These are phyloP conservation scores for Fusarium penzigii DNA, from an alignment of 2,329 filamentous ascomycete species.

Conservation along the genomic window DNA sequence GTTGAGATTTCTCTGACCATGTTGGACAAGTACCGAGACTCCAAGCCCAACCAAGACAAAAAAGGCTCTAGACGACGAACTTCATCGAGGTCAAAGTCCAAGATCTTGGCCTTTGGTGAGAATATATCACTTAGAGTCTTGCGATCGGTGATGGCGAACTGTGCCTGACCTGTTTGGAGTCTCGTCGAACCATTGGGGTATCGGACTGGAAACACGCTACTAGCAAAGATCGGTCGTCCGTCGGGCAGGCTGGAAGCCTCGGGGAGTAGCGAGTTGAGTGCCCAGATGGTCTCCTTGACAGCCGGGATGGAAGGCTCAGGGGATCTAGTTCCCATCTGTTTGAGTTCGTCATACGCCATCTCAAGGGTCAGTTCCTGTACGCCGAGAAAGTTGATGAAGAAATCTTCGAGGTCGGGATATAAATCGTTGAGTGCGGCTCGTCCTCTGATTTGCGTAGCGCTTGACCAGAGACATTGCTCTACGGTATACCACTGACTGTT, in stretches of 20 bases:
- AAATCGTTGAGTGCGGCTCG: slow-evolving; percentile 28
- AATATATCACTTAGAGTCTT: slow-evolving; percentile 32
- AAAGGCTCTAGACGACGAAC: slow-evolving; percentile 31
- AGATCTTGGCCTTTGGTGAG: slow-evolving; percentile 26
- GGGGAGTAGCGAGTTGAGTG: slow-evolving; percentile 35
- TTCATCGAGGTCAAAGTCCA: slow-evolving; percentile 40
- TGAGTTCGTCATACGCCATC: slow-evolving; percentile 36
- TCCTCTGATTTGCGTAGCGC: slow-evolving; percentile 29
- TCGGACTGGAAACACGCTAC: slow-evolving; percentile 25
- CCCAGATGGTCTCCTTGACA: slow-evolving; percentile 33
- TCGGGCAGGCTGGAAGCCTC: background rate
- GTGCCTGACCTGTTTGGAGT: slow-evolving; percentile 9
- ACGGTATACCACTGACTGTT: slow-evolving; percentile 28
- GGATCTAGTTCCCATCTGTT: slow-evolving; percentile 10
- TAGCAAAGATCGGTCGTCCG: slow-evolving; percentile 7
- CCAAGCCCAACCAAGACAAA: slow-evolving; percentile 36
- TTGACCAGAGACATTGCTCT: slow-evolving; percentile 38
- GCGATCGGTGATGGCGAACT: slow-evolving; percentile 39
- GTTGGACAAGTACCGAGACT: slow-evolving; percentile 34
- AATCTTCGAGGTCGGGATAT: slow-evolving; percentile 30
- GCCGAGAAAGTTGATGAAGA: slow-evolving; percentile 33
- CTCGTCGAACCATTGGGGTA: slow-evolving; percentile 16
- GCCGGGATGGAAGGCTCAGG: slow-evolving; percentile 15
- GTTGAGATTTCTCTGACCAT: slow-evolving; percentile 37
- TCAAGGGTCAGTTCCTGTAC: slow-evolving; percentile 30